Evolutionary conservation across 1,284 basidiomycete species (phyloP).

Genomic region (Phylloboletellus chloephorus): DNA sequence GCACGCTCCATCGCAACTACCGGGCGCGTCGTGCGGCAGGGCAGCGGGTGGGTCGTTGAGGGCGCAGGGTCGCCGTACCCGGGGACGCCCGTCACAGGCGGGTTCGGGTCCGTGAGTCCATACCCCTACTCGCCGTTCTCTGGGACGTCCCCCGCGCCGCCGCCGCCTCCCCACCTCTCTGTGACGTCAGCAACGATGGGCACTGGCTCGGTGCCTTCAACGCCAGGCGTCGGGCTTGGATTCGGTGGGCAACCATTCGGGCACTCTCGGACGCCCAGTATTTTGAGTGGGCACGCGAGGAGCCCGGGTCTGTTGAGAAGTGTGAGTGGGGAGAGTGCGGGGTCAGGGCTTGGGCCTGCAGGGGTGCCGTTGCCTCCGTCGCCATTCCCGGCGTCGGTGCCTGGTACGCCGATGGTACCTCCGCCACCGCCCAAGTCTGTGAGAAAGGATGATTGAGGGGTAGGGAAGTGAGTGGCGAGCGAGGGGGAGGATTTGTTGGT

Average conservation of each 20-base stretch:
- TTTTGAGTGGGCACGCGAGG: conserved; percentile 6
- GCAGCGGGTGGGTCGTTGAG: conserved; percentile 43
- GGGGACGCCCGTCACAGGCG: conserved; percentile 34
- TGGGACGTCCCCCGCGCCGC: conserved; percentile 12
- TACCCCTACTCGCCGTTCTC: conserved; percentile 34
- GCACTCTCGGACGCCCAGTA: conserved; percentile 11
- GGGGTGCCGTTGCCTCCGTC: conserved; percentile 19
- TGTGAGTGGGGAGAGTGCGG: conserved; percentile 14
- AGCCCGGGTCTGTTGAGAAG: conserved; percentile 9
- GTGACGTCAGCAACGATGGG: conserved; percentile 4
- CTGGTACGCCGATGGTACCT: conserved; percentile 15
- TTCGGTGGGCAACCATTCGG: conserved; percentile 31
- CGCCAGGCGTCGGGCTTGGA: conserved; percentile 31
- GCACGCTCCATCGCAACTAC: conserved; percentile 30
- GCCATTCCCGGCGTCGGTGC: conserved; percentile 17
- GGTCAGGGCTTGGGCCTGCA: conserved; percentile 6
- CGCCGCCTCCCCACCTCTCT: conserved; percentile 5
- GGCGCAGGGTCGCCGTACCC: conserved; percentile 22
- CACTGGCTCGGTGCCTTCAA: conserved; percentile 27
- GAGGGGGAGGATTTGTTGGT: neutral
- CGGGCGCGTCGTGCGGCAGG: conserved; percentile 35
- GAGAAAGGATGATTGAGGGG: conserved; percentile 46
- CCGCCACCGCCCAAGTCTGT: conserved; percentile 24
- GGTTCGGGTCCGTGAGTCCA: conserved; percentile 31
- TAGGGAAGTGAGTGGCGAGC: no score